Percentiles rank a stretch among this genome's conserved stretches.
These are phyloP conservation scores for Adansonia rubrostipa DNA, from an alignment of 441 rosid species.

Conservation along the genomic window DNA sequence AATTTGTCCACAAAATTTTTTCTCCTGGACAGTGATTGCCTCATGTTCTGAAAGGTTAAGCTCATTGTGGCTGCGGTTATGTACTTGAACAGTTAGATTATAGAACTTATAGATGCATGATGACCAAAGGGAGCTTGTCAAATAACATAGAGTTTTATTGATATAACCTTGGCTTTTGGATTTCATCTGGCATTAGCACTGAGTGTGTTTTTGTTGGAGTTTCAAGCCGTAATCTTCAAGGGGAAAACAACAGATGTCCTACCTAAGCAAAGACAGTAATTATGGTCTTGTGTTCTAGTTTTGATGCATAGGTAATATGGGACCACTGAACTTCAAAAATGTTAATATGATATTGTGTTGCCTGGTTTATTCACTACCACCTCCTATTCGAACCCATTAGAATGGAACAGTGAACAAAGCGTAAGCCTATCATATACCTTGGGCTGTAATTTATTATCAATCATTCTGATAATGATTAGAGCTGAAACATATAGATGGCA, in stretches of 20 bases:
- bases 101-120: neutral
- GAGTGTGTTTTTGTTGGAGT: neutral
- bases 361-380: slow-evolving; percentile 1
- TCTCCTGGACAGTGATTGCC: neutral
- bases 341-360: neutral
- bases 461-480: too few relatives aligned
- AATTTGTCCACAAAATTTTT: neutral
- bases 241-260: neutral
- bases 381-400: neutral
- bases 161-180: neutral
- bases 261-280: neutral
- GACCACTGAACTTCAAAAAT: neutral
- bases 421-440: neutral
- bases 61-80: neutral
- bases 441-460: neutral
- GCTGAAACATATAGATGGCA: neutral
- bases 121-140: neutral
- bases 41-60: slow-evolving; percentile 7
- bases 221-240: neutral
- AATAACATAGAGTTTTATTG: slow-evolving; percentile 7
- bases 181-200: neutral
- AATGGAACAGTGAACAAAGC: neutral
- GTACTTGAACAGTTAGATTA: neutral
- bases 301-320: neutral
- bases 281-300: neutral